Conservation (phyloP, 495 filamentous ascomycete species). For the Hypomontagnella submonticulosa region DNA sequence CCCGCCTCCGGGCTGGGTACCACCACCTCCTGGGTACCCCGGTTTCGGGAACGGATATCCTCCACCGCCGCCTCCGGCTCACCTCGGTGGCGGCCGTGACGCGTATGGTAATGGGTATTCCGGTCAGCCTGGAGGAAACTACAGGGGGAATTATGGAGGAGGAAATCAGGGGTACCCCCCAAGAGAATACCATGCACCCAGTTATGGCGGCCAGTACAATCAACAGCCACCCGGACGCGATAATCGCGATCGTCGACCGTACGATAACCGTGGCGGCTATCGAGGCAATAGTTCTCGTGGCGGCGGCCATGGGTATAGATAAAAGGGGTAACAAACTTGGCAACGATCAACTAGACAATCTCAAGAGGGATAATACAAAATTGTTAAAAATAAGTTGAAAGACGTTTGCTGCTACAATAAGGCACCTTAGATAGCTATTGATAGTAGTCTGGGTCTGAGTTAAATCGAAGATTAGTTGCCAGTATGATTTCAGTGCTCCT, state of each 20-base stretch:
- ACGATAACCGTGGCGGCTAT: constrained; percentile 41
- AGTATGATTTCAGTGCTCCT: no score
- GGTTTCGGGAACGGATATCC: constrained; percentile 57
- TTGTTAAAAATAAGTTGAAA: no score
- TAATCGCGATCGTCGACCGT: constrained; percentile 33
- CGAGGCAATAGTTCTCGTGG: constrained; percentile 28
- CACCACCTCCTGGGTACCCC: constrained; percentile 56
- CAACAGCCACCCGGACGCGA: constrained; percentile 33
- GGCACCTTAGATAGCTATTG: no score
- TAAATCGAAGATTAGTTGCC: no score
- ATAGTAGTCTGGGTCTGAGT: no score
- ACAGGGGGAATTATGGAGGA: constrained; percentile 40
- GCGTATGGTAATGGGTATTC: constrained; percentile 46
- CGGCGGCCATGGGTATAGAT: constrained; percentile 8
- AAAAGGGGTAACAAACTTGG: background rate
- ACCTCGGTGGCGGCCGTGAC: constrained; percentile 44
- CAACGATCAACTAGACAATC: no score
- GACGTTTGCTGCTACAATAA: no score
- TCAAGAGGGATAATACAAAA: no score
- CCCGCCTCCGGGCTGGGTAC: constrained; percentile 55
- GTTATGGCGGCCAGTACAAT: constrained; percentile 37
- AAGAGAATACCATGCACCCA: constrained; percentile 34
- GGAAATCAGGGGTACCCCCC: constrained; percentile 32
- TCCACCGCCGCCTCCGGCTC: constrained; percentile 58
- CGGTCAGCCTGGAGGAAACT: constrained; percentile 38